Percentiles rank a stretch among this genome's conserved stretches.
Conservation (phyloP, 352 stramenopile species). For the Pythium vanterpoolii region DNA sequence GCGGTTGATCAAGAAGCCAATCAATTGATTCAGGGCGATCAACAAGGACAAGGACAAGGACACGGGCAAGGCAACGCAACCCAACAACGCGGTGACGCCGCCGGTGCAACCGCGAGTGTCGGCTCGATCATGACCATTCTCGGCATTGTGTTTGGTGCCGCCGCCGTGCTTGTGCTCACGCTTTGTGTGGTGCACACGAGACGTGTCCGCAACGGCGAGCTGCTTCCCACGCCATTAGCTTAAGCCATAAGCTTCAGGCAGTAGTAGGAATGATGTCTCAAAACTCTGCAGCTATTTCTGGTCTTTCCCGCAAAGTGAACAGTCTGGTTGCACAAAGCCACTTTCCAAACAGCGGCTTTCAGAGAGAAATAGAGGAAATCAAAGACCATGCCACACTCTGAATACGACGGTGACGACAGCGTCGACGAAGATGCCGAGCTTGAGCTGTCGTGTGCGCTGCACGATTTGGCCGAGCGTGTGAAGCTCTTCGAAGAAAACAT, state of each 20-base stretch:
- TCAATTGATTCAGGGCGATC: slow-evolving; percentile 3
- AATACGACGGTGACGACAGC: slow-evolving; percentile 52
- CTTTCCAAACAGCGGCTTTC: background rate
- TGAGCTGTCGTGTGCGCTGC: slow-evolving; percentile 68
- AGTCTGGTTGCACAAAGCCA: no score
- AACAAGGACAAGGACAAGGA: no score
- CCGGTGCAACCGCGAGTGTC: background rate
- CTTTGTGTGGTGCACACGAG: slow-evolving; percentile 21
- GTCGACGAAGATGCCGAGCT: slow-evolving; percentile 74
- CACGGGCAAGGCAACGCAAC: slow-evolving; percentile 5
- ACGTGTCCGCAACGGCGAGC: background rate
- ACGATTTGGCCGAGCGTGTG: slow-evolving; percentile 59
- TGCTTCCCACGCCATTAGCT: background rate
- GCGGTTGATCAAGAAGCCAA: slow-evolving; percentile 8
- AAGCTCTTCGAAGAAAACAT: slow-evolving; percentile 75
- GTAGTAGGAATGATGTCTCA: background rate
- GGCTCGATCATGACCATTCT: slow-evolving; percentile 18
- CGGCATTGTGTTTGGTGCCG: slow-evolving; percentile 20
- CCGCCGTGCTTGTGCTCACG: slow-evolving; percentile 17
- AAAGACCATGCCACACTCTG: slow-evolving; percentile 18
- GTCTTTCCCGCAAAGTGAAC: no score
- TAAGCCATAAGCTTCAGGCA: background rate
- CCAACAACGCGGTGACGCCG: background rate
- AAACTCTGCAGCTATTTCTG: slow-evolving; percentile 2
- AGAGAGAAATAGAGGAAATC: no score